Conservation (phyloP, 2,329 filamentous ascomycete species). For the Bipolaris zeicola region DNA sequence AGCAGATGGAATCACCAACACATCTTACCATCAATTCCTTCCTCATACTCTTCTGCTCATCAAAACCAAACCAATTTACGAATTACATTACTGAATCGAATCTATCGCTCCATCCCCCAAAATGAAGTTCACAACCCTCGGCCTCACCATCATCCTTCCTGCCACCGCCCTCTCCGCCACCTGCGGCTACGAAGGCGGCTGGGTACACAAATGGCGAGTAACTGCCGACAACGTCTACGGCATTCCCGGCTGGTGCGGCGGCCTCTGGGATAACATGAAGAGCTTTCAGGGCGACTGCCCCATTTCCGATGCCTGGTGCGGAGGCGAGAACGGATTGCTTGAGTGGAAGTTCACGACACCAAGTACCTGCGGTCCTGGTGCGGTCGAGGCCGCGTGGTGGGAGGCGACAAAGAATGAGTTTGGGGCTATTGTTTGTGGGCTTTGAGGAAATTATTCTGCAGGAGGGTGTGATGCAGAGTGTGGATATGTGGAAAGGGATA, state of each 20-base stretch:
- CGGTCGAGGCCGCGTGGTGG: not conserved
- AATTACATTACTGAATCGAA: not conserved
- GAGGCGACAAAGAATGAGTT: not conserved
- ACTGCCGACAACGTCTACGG: not conserved
- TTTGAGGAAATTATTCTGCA: not conserved
- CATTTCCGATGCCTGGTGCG: not conserved
- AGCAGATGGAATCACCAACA: not conserved
- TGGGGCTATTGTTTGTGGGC: not conserved
- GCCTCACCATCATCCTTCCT: not conserved
- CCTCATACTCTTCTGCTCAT: not conserved
- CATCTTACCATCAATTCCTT: not conserved
- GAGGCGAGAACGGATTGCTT: not conserved
- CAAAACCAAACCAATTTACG: not conserved
- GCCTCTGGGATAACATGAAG: not conserved
- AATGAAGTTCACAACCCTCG: not conserved
- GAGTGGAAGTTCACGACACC: not conserved
- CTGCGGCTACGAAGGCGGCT: not conserved
- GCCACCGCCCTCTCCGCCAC: not conserved
- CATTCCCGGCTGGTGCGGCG: not conserved
- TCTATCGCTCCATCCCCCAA: not conserved
- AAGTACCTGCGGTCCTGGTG: not conserved
- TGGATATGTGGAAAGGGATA: too few relatives aligned
- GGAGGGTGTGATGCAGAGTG: too few relatives aligned
- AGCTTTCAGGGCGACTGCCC: not conserved
- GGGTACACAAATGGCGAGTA: not conserved